Evolutionary conservation across 805 yeast species (phyloP), one percentile per base, ranked within the genome.

Genomic region (Suhomyces sp.): DNA sequence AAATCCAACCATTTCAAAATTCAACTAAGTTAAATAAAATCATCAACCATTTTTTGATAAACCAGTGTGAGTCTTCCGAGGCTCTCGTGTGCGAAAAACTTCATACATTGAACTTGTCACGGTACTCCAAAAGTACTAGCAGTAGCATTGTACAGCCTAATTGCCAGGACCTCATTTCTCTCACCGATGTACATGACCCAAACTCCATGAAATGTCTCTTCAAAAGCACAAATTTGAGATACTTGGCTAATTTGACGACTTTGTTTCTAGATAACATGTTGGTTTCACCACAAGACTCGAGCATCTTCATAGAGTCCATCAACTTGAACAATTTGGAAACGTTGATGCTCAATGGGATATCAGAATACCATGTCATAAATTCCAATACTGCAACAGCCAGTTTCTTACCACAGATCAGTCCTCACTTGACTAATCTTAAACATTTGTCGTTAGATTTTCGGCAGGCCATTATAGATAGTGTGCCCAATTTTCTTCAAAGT

Each of bases 391-490:
- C 38, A 12, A 61, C 54, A n/a, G 47, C 15, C n/a, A 65, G 69
- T 9, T 70, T 74, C 47, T 57, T 72, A 44, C 48, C 49, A 5
- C 46, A 51, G 10, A 50, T 74, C 2, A 67, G 67, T 1, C 65
- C 66, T 1, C 47, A 59, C 33, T 60, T 76, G 23, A 52, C 22
- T 1, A 60, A 51, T 8, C 54, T 77, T 36, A 61, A 57, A 24
- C 60, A 60, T 13, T 55, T 78, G 24, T 60, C 62, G 13, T 57
- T 80, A 4, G 82, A 80, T 53, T 72, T 66, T 56, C 64, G 77
- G 47, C 81, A 79, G 57, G 66, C 73, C 13, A 47, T 65, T 13
- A 57, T 67, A n/a, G 82, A 78, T 58, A 67, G 74, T 1, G 74
- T 76, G 0, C 75, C 75, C 1, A 57, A 54, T 0, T 76, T 78